phyloP scores from a whole-genome alignment of 805 yeast genomes.

The Yarrowia alimentaria region DNA sequence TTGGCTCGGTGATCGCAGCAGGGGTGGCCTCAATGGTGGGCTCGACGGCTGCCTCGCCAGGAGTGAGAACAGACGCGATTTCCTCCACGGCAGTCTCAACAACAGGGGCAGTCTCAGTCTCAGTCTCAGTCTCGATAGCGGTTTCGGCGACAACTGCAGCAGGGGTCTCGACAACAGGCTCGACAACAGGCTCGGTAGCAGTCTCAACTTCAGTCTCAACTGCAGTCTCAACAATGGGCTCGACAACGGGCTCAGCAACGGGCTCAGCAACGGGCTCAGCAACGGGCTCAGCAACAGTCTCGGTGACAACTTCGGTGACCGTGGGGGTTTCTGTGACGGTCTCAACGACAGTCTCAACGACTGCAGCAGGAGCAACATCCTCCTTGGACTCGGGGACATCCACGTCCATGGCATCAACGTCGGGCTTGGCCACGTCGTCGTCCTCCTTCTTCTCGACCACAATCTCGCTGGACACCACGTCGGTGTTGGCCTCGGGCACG shows the following conservation, averaged over 20 bases:
- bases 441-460: background rate
- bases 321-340: background rate
- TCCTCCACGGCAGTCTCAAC: background rate
- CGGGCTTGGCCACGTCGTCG: background rate
- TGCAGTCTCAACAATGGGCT: background rate
- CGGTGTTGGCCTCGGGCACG: slow-evolving; percentile 1
- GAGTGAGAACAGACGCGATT: too few species aligned
- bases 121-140: background rate
- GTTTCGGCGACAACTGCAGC: slow-evolving; percentile 1
- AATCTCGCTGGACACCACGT: background rate
- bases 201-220: slow-evolving; percentile 8
- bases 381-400: slow-evolving; percentile 8
- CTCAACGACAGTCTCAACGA: background rate
- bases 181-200: slow-evolving; percentile 8
- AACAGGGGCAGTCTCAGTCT: background rate
- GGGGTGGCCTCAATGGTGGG: slow-evolving; percentile 16
- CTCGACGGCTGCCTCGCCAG: too few species aligned
- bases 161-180: background rate
- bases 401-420: slow-evolving; percentile 5
- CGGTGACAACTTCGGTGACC: background rate
- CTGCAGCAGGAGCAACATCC: background rate
- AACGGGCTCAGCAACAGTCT: background rate
- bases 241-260: background rate
- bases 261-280: slow-evolving; percentile 7
- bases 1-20: too few species aligned